These are phyloP conservation scores for Sphagnum contortum DNA, from an alignment of 225 moss, liverwort and hornwort genomes.

Conservation along the genomic window DNA sequence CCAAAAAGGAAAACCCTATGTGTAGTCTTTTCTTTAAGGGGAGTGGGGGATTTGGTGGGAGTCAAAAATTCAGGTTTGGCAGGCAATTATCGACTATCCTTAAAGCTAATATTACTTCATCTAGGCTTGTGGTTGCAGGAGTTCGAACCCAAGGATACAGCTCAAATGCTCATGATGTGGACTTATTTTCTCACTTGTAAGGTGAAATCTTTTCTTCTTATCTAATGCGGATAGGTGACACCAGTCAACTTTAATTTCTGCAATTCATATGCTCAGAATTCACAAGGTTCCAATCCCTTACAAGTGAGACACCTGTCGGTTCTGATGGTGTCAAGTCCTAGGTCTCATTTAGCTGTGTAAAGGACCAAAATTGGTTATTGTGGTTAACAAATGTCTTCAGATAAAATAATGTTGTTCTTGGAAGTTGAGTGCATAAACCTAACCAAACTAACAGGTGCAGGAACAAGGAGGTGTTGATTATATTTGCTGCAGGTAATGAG, in stretches of 20 bases:
- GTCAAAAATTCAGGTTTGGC: too few species aligned
- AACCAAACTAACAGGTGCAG: constrained; percentile 16
- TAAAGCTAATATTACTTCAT: too few species aligned
- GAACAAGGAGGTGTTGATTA: constrained; percentile 44
- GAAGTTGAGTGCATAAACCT: too few species aligned
- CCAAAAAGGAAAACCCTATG: too few species aligned
- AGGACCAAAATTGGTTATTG: background rate
- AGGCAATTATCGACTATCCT: too few species aligned
- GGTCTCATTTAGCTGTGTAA: too few species aligned
- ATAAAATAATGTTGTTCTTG: background rate
- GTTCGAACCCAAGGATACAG: constrained; percentile 35
- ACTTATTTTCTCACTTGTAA: constrained; percentile 70
- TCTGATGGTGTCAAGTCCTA: too few species aligned
- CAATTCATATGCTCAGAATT: background rate
- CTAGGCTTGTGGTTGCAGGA: constrained; percentile 17
- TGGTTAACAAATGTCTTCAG: background rate
- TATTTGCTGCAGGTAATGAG: constrained; percentile 60
- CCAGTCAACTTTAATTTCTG: background rate
- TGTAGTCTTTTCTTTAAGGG: too few species aligned
- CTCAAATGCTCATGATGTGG: constrained; percentile 59
- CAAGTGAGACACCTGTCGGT: too few species aligned
- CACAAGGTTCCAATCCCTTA: too few species aligned
- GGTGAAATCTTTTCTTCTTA: constrained; percentile 21
- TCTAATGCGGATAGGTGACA: constrained; percentile 1
- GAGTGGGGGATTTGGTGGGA: too few species aligned